Conservation (phyloP, 2,329 filamentous ascomycete species). For the Zymoseptoria pseudotritici region DNA sequence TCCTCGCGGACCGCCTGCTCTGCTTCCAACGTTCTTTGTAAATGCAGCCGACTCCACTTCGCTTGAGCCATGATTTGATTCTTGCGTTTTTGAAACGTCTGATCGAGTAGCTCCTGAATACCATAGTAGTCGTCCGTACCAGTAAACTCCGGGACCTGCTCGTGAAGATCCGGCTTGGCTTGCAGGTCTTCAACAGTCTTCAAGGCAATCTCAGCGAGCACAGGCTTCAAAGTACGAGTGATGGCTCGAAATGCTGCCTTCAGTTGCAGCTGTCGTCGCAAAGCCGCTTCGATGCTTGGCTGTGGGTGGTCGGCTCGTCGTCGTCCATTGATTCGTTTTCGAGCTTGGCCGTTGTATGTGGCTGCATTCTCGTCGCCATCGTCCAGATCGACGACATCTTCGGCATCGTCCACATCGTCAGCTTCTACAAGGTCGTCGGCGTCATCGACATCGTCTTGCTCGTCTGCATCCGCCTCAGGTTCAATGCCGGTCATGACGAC, state of each 20-base stretch:
- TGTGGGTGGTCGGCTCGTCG: conserved; percentile 42
- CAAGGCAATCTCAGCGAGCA: conserved; percentile 58
- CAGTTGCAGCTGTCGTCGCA: conserved; percentile 56
- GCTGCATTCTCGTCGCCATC: conserved; percentile 6
- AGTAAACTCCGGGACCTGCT: conserved; percentile 48
- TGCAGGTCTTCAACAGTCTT: conserved; percentile 52
- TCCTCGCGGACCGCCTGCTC: conserved; percentile 33
- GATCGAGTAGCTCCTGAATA: conserved; percentile 35
- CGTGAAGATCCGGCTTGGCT: conserved; percentile 47
- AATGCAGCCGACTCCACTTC: conserved; percentile 31
- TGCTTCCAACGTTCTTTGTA: conserved; percentile 29
- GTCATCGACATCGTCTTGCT: conserved; percentile 14
- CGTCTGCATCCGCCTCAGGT: conserved; percentile 4
- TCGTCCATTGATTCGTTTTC: conserved; percentile 29
- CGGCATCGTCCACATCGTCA: conserved; percentile 20
- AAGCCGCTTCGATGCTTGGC: conserved; percentile 38
- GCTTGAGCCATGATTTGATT: conserved; percentile 33
- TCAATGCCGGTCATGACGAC: not conserved
- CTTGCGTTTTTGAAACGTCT: conserved; percentile 36
- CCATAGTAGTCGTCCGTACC: conserved; percentile 40
- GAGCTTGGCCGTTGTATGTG: conserved; percentile 11
- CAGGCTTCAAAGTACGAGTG: conserved; percentile 55
- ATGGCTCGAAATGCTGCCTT: conserved; percentile 59
- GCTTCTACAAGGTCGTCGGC: conserved; percentile 10
- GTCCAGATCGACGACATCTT: conserved; percentile 21